Conservation (phyloP, 345 rosid species). For the Ricinus communis region DNA sequence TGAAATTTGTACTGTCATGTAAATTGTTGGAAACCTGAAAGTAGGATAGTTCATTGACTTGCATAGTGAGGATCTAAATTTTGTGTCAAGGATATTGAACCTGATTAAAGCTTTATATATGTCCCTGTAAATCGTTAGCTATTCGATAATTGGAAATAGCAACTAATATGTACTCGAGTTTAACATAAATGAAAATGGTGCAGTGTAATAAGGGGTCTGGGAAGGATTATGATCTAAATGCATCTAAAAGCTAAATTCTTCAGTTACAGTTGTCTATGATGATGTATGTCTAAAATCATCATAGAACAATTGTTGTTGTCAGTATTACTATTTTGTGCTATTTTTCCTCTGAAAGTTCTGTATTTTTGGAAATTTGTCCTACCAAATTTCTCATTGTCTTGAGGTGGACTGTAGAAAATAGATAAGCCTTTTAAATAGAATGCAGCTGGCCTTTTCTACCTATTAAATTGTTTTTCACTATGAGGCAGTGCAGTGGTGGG, state of each 20-base stretch:
- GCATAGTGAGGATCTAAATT: background rate
- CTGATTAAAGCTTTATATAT: background rate
- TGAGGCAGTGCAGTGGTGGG: slow-evolving; percentile 6
- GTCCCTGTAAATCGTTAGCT: background rate
- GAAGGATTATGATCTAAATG: background rate
- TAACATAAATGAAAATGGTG: background rate
- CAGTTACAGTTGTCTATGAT: background rate
- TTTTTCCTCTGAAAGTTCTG: background rate
- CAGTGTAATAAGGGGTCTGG: background rate
- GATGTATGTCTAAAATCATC: background rate
- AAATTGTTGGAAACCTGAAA: background rate
- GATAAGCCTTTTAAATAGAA: background rate
- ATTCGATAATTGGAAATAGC: background rate
- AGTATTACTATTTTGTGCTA: background rate
- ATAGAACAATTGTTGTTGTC: background rate
- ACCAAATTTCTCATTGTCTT: background rate
- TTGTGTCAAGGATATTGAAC: background rate
- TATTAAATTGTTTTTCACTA: background rate
- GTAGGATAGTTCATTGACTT: background rate
- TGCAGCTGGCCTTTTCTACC: background rate
- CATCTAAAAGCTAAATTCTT: background rate
- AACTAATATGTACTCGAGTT: background rate
- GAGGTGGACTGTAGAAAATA: background rate
- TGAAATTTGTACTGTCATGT: background rate
- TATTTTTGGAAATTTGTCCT: background rate